Percentiles rank a stretch among this genome's conserved stretches.
phyloP scores from a whole-genome alignment of 129 eudicot genomes.

The Solidago caesia region DNA sequence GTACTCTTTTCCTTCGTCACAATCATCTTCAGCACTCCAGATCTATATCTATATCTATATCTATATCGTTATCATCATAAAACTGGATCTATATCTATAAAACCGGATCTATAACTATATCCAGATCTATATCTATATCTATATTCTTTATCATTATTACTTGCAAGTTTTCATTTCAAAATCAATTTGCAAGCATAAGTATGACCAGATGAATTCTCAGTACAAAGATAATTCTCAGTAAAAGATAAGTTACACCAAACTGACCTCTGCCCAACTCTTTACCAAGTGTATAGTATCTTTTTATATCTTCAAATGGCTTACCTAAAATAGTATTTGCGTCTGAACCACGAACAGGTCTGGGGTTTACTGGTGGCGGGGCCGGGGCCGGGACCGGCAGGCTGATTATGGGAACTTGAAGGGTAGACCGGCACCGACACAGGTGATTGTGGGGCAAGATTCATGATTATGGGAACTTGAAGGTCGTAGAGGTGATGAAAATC shows the following conservation, averaged over 20 bases:
- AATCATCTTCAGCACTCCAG: too few relatives aligned
- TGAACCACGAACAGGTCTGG: constrained; percentile 29
- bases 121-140: too few relatives aligned
- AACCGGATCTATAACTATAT: too few relatives aligned
- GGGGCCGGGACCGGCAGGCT: constrained; percentile 32
- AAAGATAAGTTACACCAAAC: constrained; percentile 73
- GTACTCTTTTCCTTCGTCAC: too few relatives aligned
- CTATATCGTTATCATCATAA: too few relatives aligned
- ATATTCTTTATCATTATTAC: constrained; percentile 65
- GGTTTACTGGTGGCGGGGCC: constrained; percentile 33
- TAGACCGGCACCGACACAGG: too few relatives aligned
- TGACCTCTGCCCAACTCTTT: constrained; percentile 83
- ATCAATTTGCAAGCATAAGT: constrained; percentile 75
- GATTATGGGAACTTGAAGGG: too few relatives aligned
- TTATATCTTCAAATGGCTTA: constrained; percentile 69
- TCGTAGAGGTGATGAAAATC: too few relatives aligned
- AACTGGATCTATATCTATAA: too few relatives aligned
- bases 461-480: too few relatives aligned
- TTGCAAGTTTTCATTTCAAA: constrained; percentile 59
- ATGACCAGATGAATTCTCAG: constrained; percentile 51
- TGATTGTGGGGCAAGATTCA: too few relatives aligned
- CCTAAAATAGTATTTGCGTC: constrained; percentile 65
- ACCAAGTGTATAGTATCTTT: constrained; percentile 49
- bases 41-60: too few relatives aligned
- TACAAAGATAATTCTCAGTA: constrained; percentile 60